Percentiles rank a stretch among this genome's conserved stretches.
phyloP scores from a whole-genome alignment of 495 filamentous ascomycete species.

The Pyrenula massariospora region DNA sequence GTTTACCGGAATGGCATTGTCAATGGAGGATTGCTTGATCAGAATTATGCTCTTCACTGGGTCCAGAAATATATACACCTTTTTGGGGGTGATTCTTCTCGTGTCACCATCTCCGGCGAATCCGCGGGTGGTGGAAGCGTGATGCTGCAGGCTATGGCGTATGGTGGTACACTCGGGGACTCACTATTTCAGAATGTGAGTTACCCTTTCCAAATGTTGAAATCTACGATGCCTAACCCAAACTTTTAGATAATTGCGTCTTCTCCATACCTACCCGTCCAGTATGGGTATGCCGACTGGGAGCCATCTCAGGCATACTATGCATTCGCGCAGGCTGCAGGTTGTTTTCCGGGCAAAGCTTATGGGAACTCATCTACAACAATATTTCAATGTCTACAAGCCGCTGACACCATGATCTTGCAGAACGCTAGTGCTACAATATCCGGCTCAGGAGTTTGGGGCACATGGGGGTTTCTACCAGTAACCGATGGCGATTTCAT shows the following conservation, averaged over 20 bases:
- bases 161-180: constrained; percentile 28
- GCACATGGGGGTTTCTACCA: constrained; percentile 49
- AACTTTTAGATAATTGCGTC: constrained; percentile 31
- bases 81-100: constrained; percentile 29
- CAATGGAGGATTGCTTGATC: constrained; percentile 52
- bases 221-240: not conserved
- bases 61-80: constrained; percentile 43
- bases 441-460: constrained; percentile 28
- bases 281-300: constrained; percentile 36
- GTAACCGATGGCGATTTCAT: constrained; percentile 52
- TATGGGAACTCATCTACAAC: constrained; percentile 6
- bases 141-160: constrained; percentile 39
- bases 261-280: constrained; percentile 37
- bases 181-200: constrained; percentile 14
- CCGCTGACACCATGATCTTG: constrained; percentile 33
- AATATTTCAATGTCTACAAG: constrained; percentile 44
- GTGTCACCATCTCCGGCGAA: constrained; percentile 25
- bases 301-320: constrained; percentile 42
- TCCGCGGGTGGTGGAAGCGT: constrained; percentile 34
- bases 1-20: constrained; percentile 41
- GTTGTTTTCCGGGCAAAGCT: constrained; percentile 26
- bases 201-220: not conserved
- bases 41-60: constrained; percentile 54
- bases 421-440: constrained; percentile 43
- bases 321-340: constrained; percentile 38